phyloP scores from a whole-genome alignment of 495 filamentous ascomycete genomes.

The Penicillium atrosanguineum region DNA sequence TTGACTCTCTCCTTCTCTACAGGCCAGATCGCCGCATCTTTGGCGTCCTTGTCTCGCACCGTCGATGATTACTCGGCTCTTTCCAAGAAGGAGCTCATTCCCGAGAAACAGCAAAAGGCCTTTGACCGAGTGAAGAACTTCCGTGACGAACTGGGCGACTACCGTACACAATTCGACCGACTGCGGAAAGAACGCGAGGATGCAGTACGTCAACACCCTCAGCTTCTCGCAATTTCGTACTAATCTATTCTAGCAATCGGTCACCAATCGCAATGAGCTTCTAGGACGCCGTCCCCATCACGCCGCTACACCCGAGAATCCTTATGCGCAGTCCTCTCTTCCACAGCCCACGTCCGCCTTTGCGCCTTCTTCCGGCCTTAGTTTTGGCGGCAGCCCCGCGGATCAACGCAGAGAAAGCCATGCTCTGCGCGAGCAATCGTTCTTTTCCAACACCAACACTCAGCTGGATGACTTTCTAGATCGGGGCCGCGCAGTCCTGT shows the following conservation, averaged over 20 bases:
- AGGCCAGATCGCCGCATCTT: conserved; percentile 80
- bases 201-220: conserved; percentile 42
- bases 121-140: conserved; percentile 83
- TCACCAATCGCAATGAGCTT: conserved; percentile 77
- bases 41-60: conserved; percentile 85
- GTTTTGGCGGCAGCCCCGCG: conserved; percentile 51
- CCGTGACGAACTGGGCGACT: conserved; percentile 75
- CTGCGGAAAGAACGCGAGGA: conserved; percentile 76
- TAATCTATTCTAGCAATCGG: conserved; percentile 50
- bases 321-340: conserved; percentile 67
- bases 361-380: conserved; percentile 44
- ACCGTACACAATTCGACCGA: conserved; percentile 69
- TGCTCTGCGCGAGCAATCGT: conserved; percentile 85
- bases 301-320: conserved; percentile 89
- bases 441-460: conserved; percentile 72
- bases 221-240: conserved; percentile 9
- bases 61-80: conserved; percentile 89
- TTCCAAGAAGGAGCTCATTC: conserved; percentile 82
- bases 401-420: conserved; percentile 73
- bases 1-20: background rate
- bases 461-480: conserved; percentile 94
- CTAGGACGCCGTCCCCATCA: conserved; percentile 87
- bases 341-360: conserved; percentile 41
- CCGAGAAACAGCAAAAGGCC: conserved; percentile 87
- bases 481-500: conserved; percentile 82